These are phyloP conservation scores for Kwoniella shandongensis DNA, from an alignment of 768 basidiomycete species.

Conservation along the genomic window DNA sequence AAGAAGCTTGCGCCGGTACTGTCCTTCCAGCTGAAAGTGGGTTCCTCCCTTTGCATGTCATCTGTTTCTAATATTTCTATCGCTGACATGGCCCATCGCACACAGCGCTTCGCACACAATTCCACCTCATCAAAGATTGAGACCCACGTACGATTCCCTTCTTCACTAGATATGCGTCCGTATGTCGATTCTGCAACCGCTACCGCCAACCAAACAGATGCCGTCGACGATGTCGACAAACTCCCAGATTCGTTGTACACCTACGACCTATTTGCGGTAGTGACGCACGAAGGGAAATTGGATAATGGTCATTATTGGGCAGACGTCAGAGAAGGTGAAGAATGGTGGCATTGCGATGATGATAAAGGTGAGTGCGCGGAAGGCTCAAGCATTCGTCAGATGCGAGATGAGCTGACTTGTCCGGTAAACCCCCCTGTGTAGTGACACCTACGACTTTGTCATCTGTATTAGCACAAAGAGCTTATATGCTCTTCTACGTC, in stretches of 20 bases:
- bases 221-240: neutral
- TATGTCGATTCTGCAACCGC: constrained; percentile 57
- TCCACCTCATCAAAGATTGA: constrained; percentile 76
- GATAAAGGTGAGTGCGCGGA: constrained; percentile 67
- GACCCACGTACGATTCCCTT: constrained; percentile 75
- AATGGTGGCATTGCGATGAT: constrained; percentile 96
- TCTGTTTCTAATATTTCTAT: constrained; percentile 9
- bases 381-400: neutral
- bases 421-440: constrained; percentile 3
- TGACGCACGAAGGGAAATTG: constrained; percentile 91
- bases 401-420: constrained; percentile 1
- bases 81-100: constrained; percentile 1
- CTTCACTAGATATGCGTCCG: constrained; percentile 80
- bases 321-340: constrained; percentile 67
- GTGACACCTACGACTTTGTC: constrained; percentile 71
- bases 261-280: constrained; percentile 88
- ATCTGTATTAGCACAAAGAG: constrained; percentile 68
- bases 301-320: constrained; percentile 92
- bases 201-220: neutral
- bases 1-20: constrained; percentile 82
- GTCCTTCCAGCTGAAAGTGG: constrained; percentile 91
- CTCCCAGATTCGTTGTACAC: constrained; percentile 68
- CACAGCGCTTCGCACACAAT: constrained; percentile 82
- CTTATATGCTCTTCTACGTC: constrained; percentile 95
- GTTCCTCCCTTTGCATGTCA: constrained; percentile 24